Evolutionary conservation across 108 stramenopile genomes (phyloP).

Genomic region (Conticribra weissflogii): DNA sequence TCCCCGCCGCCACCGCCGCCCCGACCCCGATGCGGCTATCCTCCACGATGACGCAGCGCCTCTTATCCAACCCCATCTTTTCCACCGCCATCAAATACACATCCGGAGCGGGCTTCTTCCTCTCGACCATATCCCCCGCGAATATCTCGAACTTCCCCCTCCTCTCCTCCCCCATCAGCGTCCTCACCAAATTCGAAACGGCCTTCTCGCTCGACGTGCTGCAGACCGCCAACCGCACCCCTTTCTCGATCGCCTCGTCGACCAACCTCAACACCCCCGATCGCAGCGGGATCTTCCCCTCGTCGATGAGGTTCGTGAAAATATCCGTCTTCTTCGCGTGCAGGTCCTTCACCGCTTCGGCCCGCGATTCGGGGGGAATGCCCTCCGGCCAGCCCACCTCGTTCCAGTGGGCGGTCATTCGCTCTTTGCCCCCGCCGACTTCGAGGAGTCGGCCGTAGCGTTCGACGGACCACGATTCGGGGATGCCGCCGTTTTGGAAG

Average conservation of each 20-base stretch:
- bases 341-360: constrained; percentile 82
- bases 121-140: constrained; percentile 92
- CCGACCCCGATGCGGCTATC: constrained; percentile 91
- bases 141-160: constrained; percentile 79
- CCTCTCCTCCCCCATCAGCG: constrained; percentile 87
- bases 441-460: constrained; percentile 89
- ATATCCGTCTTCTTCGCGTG: constrained; percentile 93
- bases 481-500: constrained; percentile 73
- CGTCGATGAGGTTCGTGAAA: constrained; percentile 86
- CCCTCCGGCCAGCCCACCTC: constrained; percentile 84
- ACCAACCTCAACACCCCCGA: constrained; percentile 86
- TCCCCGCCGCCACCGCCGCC: constrained; percentile 88
- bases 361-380: constrained; percentile 51
- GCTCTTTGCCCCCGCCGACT: constrained; percentile 92
- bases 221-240: constrained; percentile 85
- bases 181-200: constrained; percentile 81
- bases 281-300: constrained; percentile 82
- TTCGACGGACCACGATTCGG: constrained; percentile 85
- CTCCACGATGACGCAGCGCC: constrained; percentile 89
- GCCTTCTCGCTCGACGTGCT: constrained; percentile 93
- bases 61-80: constrained; percentile 83
- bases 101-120: constrained; percentile 94
- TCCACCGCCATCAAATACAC: constrained; percentile 93
- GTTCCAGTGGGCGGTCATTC: constrained; percentile 95
- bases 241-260: constrained; percentile 81